Conservation (phyloP, 1,139 yeast species). For the Taphrina confusa region DNA sequence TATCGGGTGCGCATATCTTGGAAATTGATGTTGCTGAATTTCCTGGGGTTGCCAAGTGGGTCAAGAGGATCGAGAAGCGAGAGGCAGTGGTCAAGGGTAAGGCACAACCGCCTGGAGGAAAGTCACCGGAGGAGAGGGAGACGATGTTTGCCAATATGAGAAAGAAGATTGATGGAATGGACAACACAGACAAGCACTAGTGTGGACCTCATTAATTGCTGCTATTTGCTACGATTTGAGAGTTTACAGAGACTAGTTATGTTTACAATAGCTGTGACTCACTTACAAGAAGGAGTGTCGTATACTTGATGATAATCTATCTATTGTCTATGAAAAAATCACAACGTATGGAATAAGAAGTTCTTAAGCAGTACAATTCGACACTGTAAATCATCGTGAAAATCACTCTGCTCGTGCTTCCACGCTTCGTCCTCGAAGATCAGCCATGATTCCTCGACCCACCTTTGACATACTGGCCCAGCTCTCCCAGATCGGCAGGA, state of each 20-base stretch:
- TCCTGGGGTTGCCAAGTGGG: slow-evolving; percentile 23
- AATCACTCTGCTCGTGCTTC: too few species aligned
- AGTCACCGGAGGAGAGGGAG: slow-evolving; percentile 22
- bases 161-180: slow-evolving; percentile 32
- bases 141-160: slow-evolving; percentile 23
- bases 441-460: slow-evolving; percentile 8
- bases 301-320: too few species aligned
- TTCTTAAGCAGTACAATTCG: too few species aligned
- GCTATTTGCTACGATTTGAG: too few species aligned
- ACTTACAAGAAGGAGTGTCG: too few species aligned
- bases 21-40: slow-evolving; percentile 23
- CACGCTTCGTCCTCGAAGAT: too few species aligned
- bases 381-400: too few species aligned
- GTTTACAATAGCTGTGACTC: too few species aligned
- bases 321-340: too few species aligned
- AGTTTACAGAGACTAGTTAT: too few species aligned
- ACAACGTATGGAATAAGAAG: too few species aligned
- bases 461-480: slow-evolving; percentile 40
- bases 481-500: slow-evolving; percentile 49
- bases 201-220: too few species aligned
- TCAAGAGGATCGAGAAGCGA: slow-evolving; percentile 16
- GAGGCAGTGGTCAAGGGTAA: slow-evolving; percentile 28
- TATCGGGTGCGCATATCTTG: slow-evolving; percentile 30
- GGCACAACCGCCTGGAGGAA: slow-evolving; percentile 35
- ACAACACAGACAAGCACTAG: slow-evolving; percentile 33